Conservation (phyloP, 495 filamentous ascomycete genomes). For the Penicillium salamii region DNA sequence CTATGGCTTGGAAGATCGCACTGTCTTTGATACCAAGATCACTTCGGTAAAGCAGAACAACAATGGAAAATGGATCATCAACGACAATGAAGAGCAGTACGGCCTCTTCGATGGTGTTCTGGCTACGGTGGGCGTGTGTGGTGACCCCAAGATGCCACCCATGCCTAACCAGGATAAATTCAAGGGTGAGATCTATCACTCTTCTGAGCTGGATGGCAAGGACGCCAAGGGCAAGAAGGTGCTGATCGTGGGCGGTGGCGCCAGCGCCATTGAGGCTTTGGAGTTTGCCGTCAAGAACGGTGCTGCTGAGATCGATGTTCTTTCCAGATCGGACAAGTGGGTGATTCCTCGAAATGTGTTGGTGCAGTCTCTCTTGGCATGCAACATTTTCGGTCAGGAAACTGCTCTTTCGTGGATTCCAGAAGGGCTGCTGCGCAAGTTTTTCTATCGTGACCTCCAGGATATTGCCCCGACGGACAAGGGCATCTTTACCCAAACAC, state of each 20-base stretch:
- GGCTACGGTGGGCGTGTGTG: conserved; percentile 74
- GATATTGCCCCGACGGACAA: conserved; percentile 64
- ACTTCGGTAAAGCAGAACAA: conserved; percentile 64
- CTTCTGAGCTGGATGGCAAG: conserved; percentile 68
- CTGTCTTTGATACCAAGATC: conserved; percentile 67
- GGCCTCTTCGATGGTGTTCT: conserved; percentile 78
- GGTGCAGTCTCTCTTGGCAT: conserved; percentile 66
- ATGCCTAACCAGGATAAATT: conserved; percentile 66
- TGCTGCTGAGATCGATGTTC: conserved; percentile 65
- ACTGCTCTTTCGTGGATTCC: conserved; percentile 74
- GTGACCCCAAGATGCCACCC: conserved; percentile 68
- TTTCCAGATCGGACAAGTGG: conserved; percentile 83
- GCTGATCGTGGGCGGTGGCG: conserved; percentile 74
- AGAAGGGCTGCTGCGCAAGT: conserved; percentile 66
- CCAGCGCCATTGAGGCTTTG: conserved; percentile 78
- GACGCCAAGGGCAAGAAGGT: conserved; percentile 69
- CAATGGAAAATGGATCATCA: conserved; percentile 77
- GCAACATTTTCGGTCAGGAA: conserved; percentile 80
- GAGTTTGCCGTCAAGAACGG: conserved; percentile 71
- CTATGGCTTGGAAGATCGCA: conserved; percentile 68
- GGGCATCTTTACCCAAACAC: conserved; percentile 74
- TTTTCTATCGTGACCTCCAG: conserved; percentile 84
- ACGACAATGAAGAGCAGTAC: conserved; percentile 64
- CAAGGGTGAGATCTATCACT: conserved; percentile 68
- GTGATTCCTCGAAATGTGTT: conserved; percentile 79